Evolutionary conservation across 2,329 filamentous ascomycete species (phyloP), one percentile per base, ranked within the genome.

Genomic region (Hymenoscyphus repandus): DNA sequence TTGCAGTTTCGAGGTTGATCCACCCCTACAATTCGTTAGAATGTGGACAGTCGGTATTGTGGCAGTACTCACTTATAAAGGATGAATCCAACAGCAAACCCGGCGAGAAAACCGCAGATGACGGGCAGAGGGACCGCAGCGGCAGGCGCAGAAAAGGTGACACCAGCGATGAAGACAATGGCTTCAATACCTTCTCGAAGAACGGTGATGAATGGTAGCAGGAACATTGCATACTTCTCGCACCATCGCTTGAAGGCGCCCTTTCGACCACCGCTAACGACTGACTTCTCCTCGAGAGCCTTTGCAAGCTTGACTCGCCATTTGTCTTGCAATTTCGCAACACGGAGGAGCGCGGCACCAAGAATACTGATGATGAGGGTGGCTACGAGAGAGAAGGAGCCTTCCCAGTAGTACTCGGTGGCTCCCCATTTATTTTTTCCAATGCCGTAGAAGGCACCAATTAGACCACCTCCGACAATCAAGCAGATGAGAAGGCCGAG

Each of bases 181-280:
- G 86, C 88, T 67, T 96, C 90, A 30, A 95, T 79, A 2, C 90
- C 90, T 67, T 95, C 90, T 33, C 90, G 77, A 12, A 95, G 71
- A n/a, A 93, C 86, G 0, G 90, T 95, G 65, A 95, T 77, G 69
- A 95, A 95, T 1, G 90, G 90, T 49, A 95, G 73, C 41, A 88
- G 69, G 66, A 95, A 93, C 86, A 95, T 89, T 63, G 84, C 82
- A 64, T 95, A 93, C 67, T 87, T 90, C 67, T 91, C 85, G 17
- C 75, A 69, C 71, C 80, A 87, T 49, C 72, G 70, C 69, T 86
- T 86, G 55, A 90, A 69, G 4, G 70, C 70, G 4, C 66, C 70
- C 13, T 67, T 68, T 2, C 67, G 62, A 10, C 68, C 67, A 11
- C 65, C 66, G 5, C 64, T 65, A 13, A 68, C 64, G 30, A 59